Base-by-base conservation (phyloP, 257 asterid genomes). In the Fraxinus excelsior region DNA sequence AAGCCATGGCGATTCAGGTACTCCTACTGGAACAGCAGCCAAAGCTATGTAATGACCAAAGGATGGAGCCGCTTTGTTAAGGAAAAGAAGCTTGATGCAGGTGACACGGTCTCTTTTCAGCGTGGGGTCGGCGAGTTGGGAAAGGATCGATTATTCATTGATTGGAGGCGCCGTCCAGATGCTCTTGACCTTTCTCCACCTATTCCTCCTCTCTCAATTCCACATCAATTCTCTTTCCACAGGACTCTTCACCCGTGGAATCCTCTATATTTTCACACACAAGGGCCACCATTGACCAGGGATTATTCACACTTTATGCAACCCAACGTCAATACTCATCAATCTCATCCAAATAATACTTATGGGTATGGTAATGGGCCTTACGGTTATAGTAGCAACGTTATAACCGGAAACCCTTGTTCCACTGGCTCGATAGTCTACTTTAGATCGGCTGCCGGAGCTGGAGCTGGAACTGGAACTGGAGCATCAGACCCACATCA, bases 1-100 rank as follows among this genome's bases (percentile, higher is more conserved):
- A 93, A 95, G 82, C 92, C 94, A 0, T 95, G 99, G 99, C 74
- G 98, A 46, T 94, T 94, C 81, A 67, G 99, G 51, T 94, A 94
- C 87, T 92, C 97, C 0, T 94, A 94, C 84, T 94, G 99, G 99
- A 94, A 92, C 90, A 94, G 99, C 86, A 92, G 98, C 90, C 99
- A 94, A 84, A 94, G 99, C 86, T 94, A 94, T 77, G 99, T 94
- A 2, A 94, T 94, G 98, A 94, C 99, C 18, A 94, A 94, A 53
- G 99, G 99, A 0, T 94, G 97, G 97, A 89, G 96, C 88, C 90
- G 97, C 9, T 93, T 93, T 70, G 98, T 93, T 37, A 93, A 93
- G 87, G 98, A 93, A 75, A 93, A 91, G 80, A 90, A 88, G 88
- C 91, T 93, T 28, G 97, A 91, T 77, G 98, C 98, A 51, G 98